phyloP scores from a whole-genome alignment of 345 rosid species.

The Excoecaria cochinchinensis region DNA sequence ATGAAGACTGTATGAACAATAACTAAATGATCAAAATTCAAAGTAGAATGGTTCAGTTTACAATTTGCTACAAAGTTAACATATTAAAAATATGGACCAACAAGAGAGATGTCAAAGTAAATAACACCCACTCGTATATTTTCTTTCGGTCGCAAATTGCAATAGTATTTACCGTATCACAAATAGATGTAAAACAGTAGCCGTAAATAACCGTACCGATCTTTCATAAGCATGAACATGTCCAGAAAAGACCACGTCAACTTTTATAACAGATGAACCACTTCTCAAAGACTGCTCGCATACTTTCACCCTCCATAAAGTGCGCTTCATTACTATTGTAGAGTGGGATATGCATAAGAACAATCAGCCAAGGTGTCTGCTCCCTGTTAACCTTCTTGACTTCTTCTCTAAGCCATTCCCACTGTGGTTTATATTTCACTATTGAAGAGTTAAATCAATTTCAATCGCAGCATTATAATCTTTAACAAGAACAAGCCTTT shows the following conservation, averaged over 20 bases:
- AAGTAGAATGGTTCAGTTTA: background rate
- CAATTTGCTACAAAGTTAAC: background rate
- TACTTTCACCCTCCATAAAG: constrained; percentile 94
- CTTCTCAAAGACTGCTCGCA: constrained; percentile 73
- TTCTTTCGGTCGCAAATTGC: background rate
- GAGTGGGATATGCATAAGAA: constrained; percentile 82
- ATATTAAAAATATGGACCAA: background rate
- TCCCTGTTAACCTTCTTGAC: constrained; percentile 75
- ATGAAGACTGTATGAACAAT: background rate
- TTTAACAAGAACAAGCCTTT: background rate
- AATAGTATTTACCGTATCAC: background rate
- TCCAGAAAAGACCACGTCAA: constrained; percentile 86
- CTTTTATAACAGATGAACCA: constrained; percentile 70
- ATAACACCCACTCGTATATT: background rate
- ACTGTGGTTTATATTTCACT: constrained; percentile 95
- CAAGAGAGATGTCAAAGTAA: background rate
- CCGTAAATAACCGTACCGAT: constrained; percentile 58
- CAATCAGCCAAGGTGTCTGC: constrained; percentile 95
- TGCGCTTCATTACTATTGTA: constrained; percentile 89
- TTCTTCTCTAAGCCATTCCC: constrained; percentile 72
- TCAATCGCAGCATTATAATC: background rate
- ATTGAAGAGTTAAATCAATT: constrained; percentile 21
- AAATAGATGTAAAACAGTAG: background rate
- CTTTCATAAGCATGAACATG: constrained; percentile 99
- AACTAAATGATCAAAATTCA: background rate